A percentile compares a stretch with the other conserved stretches of the same genome.
phyloP scores from a whole-genome alignment of 352 stramenopile species.

The Globisporangium spinosum region DNA sequence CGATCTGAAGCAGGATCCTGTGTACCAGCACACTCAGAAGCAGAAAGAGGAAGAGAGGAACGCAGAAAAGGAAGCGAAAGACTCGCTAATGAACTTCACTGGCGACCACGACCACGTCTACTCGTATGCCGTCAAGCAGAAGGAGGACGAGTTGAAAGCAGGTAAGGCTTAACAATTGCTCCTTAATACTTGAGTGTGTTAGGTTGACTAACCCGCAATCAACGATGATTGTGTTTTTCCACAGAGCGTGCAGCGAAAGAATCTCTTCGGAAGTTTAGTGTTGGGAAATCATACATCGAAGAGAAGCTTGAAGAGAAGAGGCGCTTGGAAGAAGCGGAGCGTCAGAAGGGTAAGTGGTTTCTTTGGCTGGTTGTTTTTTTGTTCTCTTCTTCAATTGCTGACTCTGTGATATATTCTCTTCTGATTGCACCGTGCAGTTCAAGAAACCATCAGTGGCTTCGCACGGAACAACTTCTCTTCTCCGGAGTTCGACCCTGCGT shows the following conservation, averaged over 20 bases:
- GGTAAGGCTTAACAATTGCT: background rate
- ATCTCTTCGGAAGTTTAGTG: conserved; percentile 30
- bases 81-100: conserved; percentile 26
- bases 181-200: background rate
- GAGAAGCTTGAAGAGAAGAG: conserved; percentile 64
- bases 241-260: conserved; percentile 39
- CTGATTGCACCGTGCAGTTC: conserved; percentile 10
- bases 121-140: conserved; percentile 16
- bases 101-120: conserved; percentile 23
- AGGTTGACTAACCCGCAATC: background rate
- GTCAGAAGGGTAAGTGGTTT: conserved; percentile 24
- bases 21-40: conserved; percentile 47
- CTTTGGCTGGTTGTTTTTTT: too few species aligned
- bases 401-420: background rate
- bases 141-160: conserved; percentile 19
- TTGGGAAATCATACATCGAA: conserved; percentile 55
- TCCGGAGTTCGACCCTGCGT: conserved; percentile 46
- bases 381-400: background rate
- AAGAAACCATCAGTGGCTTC: conserved; percentile 32
- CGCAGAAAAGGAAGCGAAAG: conserved; percentile 24
- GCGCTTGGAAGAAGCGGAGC: conserved; percentile 42
- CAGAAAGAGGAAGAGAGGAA: conserved; percentile 37
- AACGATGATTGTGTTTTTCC: background rate
- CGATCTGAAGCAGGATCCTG: conserved; percentile 41
- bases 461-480: conserved; percentile 50